Evolutionary conservation across 148 eudicot species (phyloP), one percentile per base, ranked within the genome.

Genomic region (Rhododendron molle): DNA sequence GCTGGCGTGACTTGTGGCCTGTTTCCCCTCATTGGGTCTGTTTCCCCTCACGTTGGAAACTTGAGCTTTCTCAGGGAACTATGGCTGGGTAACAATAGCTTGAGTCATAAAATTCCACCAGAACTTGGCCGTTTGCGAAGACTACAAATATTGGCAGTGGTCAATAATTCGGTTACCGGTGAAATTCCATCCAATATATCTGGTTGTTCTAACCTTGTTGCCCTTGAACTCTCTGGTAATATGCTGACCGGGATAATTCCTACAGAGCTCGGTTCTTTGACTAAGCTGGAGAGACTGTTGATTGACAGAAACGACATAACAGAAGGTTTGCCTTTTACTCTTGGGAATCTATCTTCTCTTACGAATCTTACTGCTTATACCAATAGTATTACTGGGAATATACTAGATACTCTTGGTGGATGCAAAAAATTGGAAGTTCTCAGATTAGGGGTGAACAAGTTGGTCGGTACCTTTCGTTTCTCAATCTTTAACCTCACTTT

Each of bases 341-440:
- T 54, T 54, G 60, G 60, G 60, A 54, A 54, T 54, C 60, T 54
- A 54, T 16, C 60, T 54, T 54, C 60, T 16, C 60, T 54, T 54
- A 54, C 20, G 3, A 54, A 13, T 54, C 60, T 54, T 16, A 14
- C 1, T 18, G 60, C 60, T 1, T 0, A 0, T 18, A 0, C 0
- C 16, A 56, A 56, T 56, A 16, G 4, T 56, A 56, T 56, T 4
- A 56, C 20, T 56, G 60, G 60, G 2, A 16, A 56, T 56, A 56
- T 56, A 16, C 60, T 23, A 18, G 60, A 56, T 1, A 16, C 2
- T 56, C 21, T 56, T 16, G 6, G 60, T 56, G 20, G 16, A 56
- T 56, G 16, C 6, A 18, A 56, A 56, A 56, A 18, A 5, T 56
- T 56, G 16, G 23, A 56, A 56, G 7, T 18, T 4, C 21, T 56